These are phyloP conservation scores for Saksenaea vasiformis DNA, from an alignment of 371 early-diverging fungal genomes.

Conservation along the genomic window DNA sequence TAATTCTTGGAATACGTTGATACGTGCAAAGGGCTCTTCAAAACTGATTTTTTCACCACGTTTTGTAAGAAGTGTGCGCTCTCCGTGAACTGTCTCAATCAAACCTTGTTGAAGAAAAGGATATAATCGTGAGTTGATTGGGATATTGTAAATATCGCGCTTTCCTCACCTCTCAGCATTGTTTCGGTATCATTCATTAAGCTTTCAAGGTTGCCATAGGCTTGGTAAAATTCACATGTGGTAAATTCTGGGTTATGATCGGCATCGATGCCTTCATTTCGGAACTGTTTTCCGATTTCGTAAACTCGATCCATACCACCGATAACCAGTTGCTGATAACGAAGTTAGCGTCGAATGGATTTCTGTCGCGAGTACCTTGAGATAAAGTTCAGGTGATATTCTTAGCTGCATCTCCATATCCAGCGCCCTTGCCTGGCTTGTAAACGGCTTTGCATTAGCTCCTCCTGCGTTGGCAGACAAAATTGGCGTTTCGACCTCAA, in stretches of 20 bases:
- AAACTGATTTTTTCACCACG: constrained; percentile 67
- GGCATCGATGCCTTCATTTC: constrained; percentile 98
- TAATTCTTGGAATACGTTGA: constrained; percentile 78
- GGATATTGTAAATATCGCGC: neutral
- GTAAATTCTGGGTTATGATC: constrained; percentile 99
- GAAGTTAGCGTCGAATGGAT: neutral
- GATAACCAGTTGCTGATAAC: constrained; percentile 78
- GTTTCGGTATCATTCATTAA: constrained; percentile 87
- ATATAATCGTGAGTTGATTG: no score
- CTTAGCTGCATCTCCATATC: constrained; percentile 84
- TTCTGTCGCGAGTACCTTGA: constrained; percentile 64
- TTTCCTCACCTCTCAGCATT: constrained; percentile 58
- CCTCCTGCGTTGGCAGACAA: constrained; percentile 90
- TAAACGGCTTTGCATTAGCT: constrained; percentile 95
- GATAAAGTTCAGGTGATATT: constrained; percentile 94
- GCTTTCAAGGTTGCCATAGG: constrained; percentile 87
- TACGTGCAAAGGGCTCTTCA: constrained; percentile 72
- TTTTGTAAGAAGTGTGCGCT: constrained; percentile 69
- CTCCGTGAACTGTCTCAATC: constrained; percentile 79
- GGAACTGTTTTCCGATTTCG: constrained; percentile 96
- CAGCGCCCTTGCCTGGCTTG: constrained; percentile 83
- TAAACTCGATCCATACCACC: constrained; percentile 96
- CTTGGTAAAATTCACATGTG: constrained; percentile 96
- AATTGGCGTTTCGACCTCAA: constrained; percentile 98
- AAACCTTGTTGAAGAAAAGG: constrained; percentile 60